Conservation (phyloP, 2,329 filamentous ascomycete species). For the Pseudogymnoascus sp. region DNA sequence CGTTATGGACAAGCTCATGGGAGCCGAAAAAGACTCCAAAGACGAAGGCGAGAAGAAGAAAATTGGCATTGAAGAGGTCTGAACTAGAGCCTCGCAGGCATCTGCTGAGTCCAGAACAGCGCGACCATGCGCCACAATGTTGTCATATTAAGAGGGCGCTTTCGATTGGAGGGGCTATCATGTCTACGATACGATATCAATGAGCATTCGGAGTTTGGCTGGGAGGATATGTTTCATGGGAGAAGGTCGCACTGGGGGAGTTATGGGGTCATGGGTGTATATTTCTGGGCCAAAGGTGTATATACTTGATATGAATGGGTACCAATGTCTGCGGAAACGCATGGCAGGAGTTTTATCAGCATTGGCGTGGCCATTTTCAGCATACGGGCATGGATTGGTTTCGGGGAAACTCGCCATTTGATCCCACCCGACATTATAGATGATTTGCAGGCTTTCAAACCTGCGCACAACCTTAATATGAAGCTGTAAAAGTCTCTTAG, state of each 20-base stretch:
- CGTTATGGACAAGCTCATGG: conserved; percentile 10
- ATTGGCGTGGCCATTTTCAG: background rate
- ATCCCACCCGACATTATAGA: background rate
- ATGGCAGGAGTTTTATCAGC: background rate
- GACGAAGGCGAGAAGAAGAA: conserved; percentile 3
- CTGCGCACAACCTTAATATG: background rate
- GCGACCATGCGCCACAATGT: background rate
- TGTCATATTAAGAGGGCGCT: background rate
- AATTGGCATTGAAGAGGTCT: background rate
- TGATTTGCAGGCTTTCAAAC: background rate
- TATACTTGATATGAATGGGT: background rate
- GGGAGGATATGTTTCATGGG: background rate
- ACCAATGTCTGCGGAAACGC: background rate
- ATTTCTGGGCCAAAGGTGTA: background rate
- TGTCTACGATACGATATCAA: background rate
- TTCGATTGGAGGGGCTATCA: background rate
- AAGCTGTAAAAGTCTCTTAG: background rate
- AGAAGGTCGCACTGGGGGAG: background rate
- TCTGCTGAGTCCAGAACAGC: background rate
- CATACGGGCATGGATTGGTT: background rate
- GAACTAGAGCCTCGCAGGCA: background rate
- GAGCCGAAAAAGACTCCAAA: background rate
- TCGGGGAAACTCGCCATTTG: background rate
- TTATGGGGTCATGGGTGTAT: background rate
- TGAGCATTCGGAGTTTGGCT: background rate